Evolutionary conservation across 116 monocot genomes (phyloP), one percentile per base, ranked within the genome.

Genomic region (Trichopus zeylanicus): DNA sequence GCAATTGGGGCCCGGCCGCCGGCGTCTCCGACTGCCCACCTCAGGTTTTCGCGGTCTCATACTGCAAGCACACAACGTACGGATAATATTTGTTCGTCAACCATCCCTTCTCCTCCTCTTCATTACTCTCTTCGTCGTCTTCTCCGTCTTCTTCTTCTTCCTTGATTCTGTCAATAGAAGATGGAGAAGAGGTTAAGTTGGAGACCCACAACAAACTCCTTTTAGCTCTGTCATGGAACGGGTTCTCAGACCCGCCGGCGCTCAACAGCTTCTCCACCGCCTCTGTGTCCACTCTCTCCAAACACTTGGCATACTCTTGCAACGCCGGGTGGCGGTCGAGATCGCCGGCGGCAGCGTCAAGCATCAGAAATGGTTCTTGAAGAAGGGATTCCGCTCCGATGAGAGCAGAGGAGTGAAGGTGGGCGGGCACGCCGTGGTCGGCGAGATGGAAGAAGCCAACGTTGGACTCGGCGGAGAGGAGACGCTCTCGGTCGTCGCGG

Each of bases 381-480:
- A n/a, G n/a, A 25, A 57, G 56, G 22, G 74, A 31, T 10, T 25
- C 56, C 25, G 62, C 10, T 51, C 70, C 70, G 22, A 16, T 4
- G 13, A 69, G 62, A 35, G 72, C 56, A 29, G 69, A 29, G 26
- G 22, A 64, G 22, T 68, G 61, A 46, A 30, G 53, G 20, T 73
- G 66, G 66, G 70, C 32, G 51, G n/a, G n/a, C n/a, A 49, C 66
- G n/a, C n/a, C n/a, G 55, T 69, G 77, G 35, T 70, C 66, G n/a
- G 62, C 33, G 34, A 82, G 62, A 67, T 77, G 82, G 70, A 82
- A 82, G 73, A 67, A 82, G 15, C 77, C 77, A 46, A 46, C 29
- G 30, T 46, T 29, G 30, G 65, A 16, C 7, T 66, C 77, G 38
- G 76, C 68, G n/a, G 66, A 38, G 57, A 29, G 42, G 57, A 82